Conservation (phyloP, 2,329 filamentous ascomycete genomes). For the Fragosphaeria purpurea region DNA sequence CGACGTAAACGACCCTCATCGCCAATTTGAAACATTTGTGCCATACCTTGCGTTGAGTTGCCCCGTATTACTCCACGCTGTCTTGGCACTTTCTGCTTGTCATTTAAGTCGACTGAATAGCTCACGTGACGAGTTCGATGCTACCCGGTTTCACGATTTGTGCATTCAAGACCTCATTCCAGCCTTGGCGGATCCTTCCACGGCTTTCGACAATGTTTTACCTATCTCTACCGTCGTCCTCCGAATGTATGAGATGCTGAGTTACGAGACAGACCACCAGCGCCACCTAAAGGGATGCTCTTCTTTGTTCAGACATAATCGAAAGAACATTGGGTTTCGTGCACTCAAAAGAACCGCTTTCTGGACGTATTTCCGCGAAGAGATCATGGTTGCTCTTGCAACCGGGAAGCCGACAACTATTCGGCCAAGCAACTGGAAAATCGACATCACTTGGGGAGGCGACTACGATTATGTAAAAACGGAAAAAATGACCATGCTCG, state of each 20-base stretch:
- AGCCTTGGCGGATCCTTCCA: neutral
- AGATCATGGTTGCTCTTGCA: conserved; percentile 1
- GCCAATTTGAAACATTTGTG: conserved; percentile 1
- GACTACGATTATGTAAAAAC: conserved; percentile 2
- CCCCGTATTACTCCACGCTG: neutral
- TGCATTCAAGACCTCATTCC: conserved; percentile 3
- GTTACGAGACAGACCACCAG: conserved; percentile 1
- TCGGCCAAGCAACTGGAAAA: neutral
- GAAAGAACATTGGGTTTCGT: conserved; percentile 1
- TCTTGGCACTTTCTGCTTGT: neutral
- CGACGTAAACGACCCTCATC: conserved; percentile 1
- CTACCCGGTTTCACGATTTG: conserved; percentile 1
- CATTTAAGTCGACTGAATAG: neutral
- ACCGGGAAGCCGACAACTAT: neutral
- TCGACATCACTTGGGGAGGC: conserved; percentile 2
- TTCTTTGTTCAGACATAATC: conserved; percentile 1
- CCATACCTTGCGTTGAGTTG: neutral
- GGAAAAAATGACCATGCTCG: conserved; percentile 2
- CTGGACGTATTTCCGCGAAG: conserved; percentile 3
- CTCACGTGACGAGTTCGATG: neutral
- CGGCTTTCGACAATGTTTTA: conserved; percentile 1
- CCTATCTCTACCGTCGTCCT: conserved; percentile 3
- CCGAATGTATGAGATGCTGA: conserved; percentile 2
- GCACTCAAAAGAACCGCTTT: conserved; percentile 1
- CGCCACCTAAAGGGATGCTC: conserved; percentile 1